These are phyloP conservation scores for Hemerocallis citrina DNA, from an alignment of 106 monocot species.

Conservation along the genomic window DNA sequence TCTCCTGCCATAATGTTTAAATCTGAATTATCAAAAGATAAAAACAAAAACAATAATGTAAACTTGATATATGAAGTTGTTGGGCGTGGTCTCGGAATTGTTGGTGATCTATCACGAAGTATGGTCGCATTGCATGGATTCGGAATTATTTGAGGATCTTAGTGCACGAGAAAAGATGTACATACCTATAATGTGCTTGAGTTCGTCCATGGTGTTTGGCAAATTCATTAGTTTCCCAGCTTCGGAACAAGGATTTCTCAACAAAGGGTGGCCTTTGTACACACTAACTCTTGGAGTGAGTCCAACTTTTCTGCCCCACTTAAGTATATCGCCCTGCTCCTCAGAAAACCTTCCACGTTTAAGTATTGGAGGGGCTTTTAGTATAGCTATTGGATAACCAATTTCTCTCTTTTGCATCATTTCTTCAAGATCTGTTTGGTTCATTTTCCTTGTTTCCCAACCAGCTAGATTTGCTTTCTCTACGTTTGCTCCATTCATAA, in stretches of 20 bases:
- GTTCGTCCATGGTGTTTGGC: conserved; percentile 74
- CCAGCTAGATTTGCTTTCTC: conserved; percentile 19
- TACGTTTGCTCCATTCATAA: conserved; percentile 66
- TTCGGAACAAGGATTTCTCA: conserved; percentile 25
- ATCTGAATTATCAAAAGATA: no score
- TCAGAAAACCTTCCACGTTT: neutral
- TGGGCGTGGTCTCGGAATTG: no score
- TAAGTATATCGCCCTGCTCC: neutral
- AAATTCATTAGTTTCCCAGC: conserved; percentile 67
- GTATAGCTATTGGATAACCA: conserved; percentile 29
- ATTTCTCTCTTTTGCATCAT: conserved; percentile 40
- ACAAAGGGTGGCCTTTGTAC: conserved; percentile 62
- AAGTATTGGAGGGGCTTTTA: conserved; percentile 7
- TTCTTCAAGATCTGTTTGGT: conserved; percentile 26
- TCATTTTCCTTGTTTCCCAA: conserved; percentile 11
- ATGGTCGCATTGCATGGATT: no score
- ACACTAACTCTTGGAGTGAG: conserved; percentile 48
- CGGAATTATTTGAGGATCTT: no score
- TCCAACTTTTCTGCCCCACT: conserved; percentile 10
- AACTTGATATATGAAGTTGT: neutral
- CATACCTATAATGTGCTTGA: conserved; percentile 51
- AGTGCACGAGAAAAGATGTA: no score
- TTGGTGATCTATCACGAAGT: no score
- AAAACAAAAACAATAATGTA: no score
- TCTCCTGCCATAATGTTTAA: conserved; percentile 32